phyloP scores from a whole-genome alignment of 2,329 filamentous ascomycete genomes.

The Colletotrichum karsti region DNA sequence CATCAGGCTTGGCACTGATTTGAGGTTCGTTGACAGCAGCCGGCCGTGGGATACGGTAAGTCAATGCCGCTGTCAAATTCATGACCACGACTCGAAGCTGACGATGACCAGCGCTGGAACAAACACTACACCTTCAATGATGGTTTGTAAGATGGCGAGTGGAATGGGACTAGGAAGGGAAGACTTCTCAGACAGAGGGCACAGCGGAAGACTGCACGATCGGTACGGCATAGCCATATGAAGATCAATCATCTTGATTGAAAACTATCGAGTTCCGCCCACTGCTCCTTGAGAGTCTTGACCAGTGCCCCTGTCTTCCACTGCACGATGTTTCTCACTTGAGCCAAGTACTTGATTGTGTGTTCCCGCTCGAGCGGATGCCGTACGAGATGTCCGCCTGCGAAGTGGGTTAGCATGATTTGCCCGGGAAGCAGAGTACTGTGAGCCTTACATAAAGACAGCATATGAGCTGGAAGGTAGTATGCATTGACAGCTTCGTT shows the following conservation, averaged over 20 bases:
- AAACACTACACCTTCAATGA: slow-evolving; percentile 20
- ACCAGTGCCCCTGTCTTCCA: slow-evolving; percentile 21
- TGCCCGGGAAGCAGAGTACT: rapidly evolving
- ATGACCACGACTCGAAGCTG: not conserved
- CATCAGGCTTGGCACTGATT: slow-evolving; percentile 64
- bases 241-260: not conserved
- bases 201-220: not conserved
- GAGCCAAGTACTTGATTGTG: slow-evolving; percentile 31
- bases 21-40: slow-evolving; percentile 61
- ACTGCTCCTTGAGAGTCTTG: slow-evolving; percentile 29
- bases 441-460: slow-evolving; percentile 29
- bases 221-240: not conserved
- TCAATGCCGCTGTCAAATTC: rapidly evolving
- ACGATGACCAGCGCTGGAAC: slow-evolving; percentile 2
- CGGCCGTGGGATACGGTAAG: slow-evolving; percentile 57
- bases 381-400: slow-evolving; percentile 18
- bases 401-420: not conserved
- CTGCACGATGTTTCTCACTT: slow-evolving; percentile 16
- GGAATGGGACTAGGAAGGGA: not conserved
- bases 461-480: slow-evolving; percentile 33
- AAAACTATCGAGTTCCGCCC: slow-evolving; percentile 23
- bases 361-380: slow-evolving; percentile 26
- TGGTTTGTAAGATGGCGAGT: not conserved
- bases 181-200: not conserved
- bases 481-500: slow-evolving; percentile 33